Evolutionary conservation across 352 stramenopile species (phyloP), one percentile per base, ranked within the genome.

Genomic region (Phytophthora lateralis): DNA sequence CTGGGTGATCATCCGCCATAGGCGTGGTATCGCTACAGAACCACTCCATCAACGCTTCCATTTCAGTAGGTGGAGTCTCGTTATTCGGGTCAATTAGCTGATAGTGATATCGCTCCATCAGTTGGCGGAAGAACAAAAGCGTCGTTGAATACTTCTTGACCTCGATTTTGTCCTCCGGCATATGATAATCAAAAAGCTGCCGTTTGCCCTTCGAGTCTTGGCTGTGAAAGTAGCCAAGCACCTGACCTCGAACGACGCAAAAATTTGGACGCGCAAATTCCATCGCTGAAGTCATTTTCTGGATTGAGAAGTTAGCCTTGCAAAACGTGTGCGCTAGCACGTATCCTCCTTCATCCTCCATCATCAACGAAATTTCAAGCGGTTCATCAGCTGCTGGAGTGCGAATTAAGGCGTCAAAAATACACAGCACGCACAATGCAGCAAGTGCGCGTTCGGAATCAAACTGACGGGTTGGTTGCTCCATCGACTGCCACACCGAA

Each of bases 11-110:
- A 26, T 76, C 70, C 18, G 87, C 81, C 76, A 97, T 90, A 0
- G 85, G 77, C 0, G 87, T 90, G 12, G 79, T 76, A 10, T 90
- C 83, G 15, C 81, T 83, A 38, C 76, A 90, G 56, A 97, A 93
- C 88, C 89, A 97, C 49, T 96, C 89, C 70, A 97, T 91, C 27
- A 97, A 59, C 17, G 89, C 86, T 63, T 97, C 89, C 86, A 97
- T 97, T 66, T 97, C 89, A 15, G 82, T 93, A 24, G 85, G 88
- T 17, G 89, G 88, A 9, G 87, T 91, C 20, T 85, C 64, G 47
- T 95, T 83, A 38, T 92, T 78, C 4, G 77, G 60, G 30, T 94
- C 84, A 45, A 97, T 90, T 26, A 97, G 46, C 63, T 89, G 83
- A 57, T 96, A 96, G 38, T 87, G 64, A 59, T 89, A 96, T 14